Conservation (phyloP, 257 asterid species). For the Nicotiana attenuata region DNA sequence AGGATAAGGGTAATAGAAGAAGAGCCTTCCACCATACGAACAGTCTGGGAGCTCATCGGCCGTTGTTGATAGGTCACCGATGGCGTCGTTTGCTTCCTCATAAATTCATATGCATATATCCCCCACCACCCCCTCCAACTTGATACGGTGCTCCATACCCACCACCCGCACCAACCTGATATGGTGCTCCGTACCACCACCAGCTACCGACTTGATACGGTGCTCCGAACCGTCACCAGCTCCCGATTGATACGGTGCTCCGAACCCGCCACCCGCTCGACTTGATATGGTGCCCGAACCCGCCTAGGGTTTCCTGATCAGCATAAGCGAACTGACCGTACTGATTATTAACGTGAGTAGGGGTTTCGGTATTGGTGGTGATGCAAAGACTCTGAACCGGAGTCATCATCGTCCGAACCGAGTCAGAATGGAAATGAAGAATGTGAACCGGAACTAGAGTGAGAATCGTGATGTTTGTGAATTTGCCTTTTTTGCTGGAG, state of each 20-base stretch:
- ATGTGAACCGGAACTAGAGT: constrained; percentile 80
- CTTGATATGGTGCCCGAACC: too few relatives aligned
- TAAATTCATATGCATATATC: constrained; percentile 59
- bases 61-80: constrained; percentile 65
- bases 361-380: constrained; percentile 21
- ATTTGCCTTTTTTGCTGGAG: constrained; percentile 21
- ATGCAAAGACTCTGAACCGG: constrained; percentile 49
- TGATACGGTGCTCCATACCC: neutral
- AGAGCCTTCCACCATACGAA: constrained; percentile 66
- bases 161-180: neutral
- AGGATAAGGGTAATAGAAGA: constrained; percentile 30
- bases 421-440: constrained; percentile 62
- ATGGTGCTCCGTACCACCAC: neutral
- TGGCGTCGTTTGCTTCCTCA: constrained; percentile 68
- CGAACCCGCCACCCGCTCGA: too few relatives aligned
- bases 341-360: constrained; percentile 3
- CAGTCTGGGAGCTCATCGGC: constrained; percentile 63
- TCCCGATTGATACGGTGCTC: neutral
- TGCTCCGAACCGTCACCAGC: neutral
- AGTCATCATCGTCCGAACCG: constrained; percentile 34
- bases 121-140: constrained; percentile 26
- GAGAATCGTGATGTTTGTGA: constrained; percentile 34
- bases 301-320: neutral
- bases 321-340: constrained; percentile 24
- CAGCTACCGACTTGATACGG: neutral